A percentile compares a stretch with the other conserved stretches of the same genome.
Conservation (phyloP, 176 grass and related monocot species). For the Bonia amplexicaulis region DNA sequence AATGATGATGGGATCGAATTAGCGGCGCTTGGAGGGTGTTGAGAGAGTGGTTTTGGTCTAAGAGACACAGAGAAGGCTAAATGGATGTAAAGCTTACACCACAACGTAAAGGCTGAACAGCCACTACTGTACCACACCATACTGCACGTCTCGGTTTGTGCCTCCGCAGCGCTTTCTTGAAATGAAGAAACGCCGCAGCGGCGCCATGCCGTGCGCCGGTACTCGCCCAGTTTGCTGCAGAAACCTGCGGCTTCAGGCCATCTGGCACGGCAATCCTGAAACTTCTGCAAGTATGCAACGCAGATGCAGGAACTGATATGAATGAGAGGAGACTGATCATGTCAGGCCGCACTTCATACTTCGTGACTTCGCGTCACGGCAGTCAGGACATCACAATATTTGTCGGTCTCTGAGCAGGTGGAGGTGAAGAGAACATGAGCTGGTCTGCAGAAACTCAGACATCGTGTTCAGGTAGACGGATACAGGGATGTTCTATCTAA, state of each 20-base stretch:
- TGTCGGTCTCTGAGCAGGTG: neutral
- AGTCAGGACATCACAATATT: neutral
- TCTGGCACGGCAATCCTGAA: conserved; percentile 16
- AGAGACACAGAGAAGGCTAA: no score
- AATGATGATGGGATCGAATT: no score
- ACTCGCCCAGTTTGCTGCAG: conserved; percentile 21
- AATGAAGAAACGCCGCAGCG: conserved; percentile 29
- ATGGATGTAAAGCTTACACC: no score
- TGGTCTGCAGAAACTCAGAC: neutral
- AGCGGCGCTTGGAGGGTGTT: no score
- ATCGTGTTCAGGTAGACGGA: neutral
- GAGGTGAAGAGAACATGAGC: neutral
- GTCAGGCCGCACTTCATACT: neutral
- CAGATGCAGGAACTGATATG: neutral
- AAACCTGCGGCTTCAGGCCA: neutral
- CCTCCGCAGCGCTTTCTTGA: conserved; percentile 47
- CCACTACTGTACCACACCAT: neutral
- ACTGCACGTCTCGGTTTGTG: conserved; percentile 1
- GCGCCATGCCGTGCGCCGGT: conserved; percentile 26
- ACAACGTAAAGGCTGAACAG: conserved; percentile 6
- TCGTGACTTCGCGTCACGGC: neutral
- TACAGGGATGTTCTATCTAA: neutral
- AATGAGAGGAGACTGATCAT: neutral
- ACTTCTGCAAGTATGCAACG: neutral
- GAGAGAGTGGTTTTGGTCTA: no score